These are phyloP conservation scores for Ustilaginoidea virens DNA, from an alignment of 2,329 filamentous ascomycete genomes.

Conservation along the genomic window DNA sequence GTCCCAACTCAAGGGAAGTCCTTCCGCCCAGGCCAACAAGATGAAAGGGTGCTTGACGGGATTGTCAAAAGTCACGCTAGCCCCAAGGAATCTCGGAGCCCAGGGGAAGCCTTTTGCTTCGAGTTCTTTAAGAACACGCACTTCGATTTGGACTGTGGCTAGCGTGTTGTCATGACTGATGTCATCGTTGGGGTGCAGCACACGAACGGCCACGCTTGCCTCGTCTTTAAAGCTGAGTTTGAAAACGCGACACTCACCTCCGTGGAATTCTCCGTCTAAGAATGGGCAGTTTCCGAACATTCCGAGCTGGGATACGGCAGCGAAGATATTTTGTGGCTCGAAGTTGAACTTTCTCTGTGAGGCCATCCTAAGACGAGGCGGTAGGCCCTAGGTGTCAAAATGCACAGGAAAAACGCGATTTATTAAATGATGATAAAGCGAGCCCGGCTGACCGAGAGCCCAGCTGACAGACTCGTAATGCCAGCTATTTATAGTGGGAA, in stretches of 20 bases:
- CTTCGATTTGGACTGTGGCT: not conserved
- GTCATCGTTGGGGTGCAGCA: not conserved
- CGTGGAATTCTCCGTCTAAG: not conserved
- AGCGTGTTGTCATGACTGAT: not conserved
- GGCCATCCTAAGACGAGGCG: too few species aligned
- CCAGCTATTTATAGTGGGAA: too few species aligned
- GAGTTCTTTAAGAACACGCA: not conserved
- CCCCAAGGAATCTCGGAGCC: slow-evolving; percentile 1
- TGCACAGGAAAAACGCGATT: too few species aligned
- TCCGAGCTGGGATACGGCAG: not conserved
- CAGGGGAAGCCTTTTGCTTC: slow-evolving; percentile 1
- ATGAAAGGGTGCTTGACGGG: slow-evolving; percentile 1
- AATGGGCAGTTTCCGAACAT: not conserved
- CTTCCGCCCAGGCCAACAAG: slow-evolving; percentile 2
- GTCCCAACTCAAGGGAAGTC: slow-evolving; percentile 1
- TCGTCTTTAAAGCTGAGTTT: slow-evolving; percentile 1
- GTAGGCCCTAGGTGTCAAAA: too few species aligned
- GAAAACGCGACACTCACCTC: slow-evolving; percentile 3
- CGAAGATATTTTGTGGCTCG: not conserved
- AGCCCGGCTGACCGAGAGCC: too few species aligned
- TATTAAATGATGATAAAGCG: too few species aligned
- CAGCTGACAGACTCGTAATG: too few species aligned
- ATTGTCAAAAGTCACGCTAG: slow-evolving; percentile 2
- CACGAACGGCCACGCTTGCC: slow-evolving; percentile 1
- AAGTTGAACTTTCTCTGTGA: too few species aligned